Conservation (phyloP, 768 basidiomycete genomes). For the Panellus pusillus region DNA sequence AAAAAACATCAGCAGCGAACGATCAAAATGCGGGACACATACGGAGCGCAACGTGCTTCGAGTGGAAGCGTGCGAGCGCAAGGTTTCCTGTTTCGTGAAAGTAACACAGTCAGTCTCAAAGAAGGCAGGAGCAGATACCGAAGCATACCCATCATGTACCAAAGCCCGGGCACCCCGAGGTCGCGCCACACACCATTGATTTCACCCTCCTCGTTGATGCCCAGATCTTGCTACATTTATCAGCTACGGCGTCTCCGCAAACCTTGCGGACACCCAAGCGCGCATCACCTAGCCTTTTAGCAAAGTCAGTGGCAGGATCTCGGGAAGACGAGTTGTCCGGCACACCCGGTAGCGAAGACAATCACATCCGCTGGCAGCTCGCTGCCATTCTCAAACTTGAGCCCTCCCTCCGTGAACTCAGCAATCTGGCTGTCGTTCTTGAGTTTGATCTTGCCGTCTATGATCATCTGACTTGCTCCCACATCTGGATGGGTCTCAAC, state of each 20-base stretch:
- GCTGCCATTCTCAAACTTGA: constrained; percentile 51
- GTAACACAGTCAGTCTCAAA: neutral
- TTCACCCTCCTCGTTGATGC: constrained; percentile 66
- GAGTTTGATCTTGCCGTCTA: constrained; percentile 70
- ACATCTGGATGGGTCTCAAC: constrained; percentile 46
- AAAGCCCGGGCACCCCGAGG: constrained; percentile 52
- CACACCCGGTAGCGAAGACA: constrained; percentile 58
- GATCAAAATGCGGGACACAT: constrained; percentile 28
- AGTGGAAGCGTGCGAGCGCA: constrained; percentile 63
- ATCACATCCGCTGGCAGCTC: constrained; percentile 54
- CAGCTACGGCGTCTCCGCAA: constrained; percentile 47
- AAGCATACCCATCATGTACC: constrained; percentile 56
- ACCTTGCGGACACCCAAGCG: constrained; percentile 39
- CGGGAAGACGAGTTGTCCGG: constrained; percentile 4
- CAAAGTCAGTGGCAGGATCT: neutral
- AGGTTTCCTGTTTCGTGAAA: constrained; percentile 45
- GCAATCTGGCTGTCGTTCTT: constrained; percentile 58
- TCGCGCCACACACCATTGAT: constrained; percentile 49
- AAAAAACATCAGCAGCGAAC: neutral
- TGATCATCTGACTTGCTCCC: constrained; percentile 59
- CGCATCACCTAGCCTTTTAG: constrained; percentile 45
- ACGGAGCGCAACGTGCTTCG: constrained; percentile 69
- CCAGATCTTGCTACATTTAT: constrained; percentile 53
- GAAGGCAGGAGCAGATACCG: neutral
- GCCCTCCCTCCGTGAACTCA: constrained; percentile 41